Conservation (phyloP, 305 asterid genomes). For the Solanum aculeatissimum region DNA sequence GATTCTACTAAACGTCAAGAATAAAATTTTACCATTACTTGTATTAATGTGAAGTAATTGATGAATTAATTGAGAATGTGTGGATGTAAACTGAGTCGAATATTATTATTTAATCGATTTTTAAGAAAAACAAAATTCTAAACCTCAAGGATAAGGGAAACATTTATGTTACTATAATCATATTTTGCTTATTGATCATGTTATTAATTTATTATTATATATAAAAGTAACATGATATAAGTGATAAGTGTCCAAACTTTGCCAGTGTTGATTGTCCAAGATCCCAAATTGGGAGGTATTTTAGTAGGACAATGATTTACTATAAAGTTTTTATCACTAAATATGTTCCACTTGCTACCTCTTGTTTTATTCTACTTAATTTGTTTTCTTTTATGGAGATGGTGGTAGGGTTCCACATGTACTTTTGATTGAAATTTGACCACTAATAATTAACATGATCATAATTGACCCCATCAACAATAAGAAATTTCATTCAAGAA, state of each 20-base stretch:
- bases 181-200: neutral
- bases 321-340: too few relatives aligned
- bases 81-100: neutral
- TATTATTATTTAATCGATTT: neutral
- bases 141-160: neutral
- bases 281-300: neutral
- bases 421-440: neutral
- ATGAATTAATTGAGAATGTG: neutral
- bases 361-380: neutral
- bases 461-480: neutral
- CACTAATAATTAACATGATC: neutral
- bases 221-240: neutral
- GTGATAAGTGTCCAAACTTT: neutral
- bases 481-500: neutral
- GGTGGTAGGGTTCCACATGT: neutral
- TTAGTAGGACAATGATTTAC: neutral
- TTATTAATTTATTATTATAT: neutral
- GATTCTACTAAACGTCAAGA: too few relatives aligned
- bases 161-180: neutral
- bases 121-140: neutral
- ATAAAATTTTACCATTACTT: neutral
- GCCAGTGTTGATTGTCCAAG: neutral
- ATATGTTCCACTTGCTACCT: neutral
- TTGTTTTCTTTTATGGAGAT: neutral
- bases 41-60: fast-evolving